A percentile compares a stretch with the other conserved stretches of the same genome.
Evolutionary conservation across 2,329 filamentous ascomycete species (phyloP).

Genomic region (Fusarium transvaalense): DNA sequence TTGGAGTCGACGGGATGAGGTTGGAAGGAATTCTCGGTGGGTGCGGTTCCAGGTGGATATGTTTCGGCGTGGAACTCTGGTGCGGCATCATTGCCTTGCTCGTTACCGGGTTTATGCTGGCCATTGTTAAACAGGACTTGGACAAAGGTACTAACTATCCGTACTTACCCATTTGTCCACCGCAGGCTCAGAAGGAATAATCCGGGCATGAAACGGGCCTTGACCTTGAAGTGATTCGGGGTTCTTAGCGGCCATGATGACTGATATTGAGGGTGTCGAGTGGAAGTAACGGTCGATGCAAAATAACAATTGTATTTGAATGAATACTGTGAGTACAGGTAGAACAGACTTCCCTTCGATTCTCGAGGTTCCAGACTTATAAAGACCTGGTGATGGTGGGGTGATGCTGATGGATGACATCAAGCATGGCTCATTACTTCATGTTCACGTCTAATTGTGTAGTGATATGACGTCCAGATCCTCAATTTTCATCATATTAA

Average conservation of each 20-base stretch:
- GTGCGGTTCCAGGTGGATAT: not conserved
- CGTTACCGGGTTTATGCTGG: conserved; percentile 2
- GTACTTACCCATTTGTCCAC: not conserved
- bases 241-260: not conserved
- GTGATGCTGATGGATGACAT: not conserved
- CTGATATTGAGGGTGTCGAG: not conserved
- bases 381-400: not conserved
- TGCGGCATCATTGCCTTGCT: not conserved
- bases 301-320: fast-evolving
- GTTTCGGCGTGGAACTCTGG: conserved; percentile 5
- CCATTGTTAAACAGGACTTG: fast-evolving
- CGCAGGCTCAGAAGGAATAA: not conserved
- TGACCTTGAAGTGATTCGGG: not conserved
- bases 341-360: not conserved
- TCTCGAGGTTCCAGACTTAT: not conserved
- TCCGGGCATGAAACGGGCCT: not conserved
- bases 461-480: not conserved
- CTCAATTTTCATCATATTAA: not conserved
- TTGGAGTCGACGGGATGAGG: not conserved
- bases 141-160: fast-evolving
- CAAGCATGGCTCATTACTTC: not conserved
- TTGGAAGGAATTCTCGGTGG: not conserved
- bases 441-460: not conserved
- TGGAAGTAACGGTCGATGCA: not conserved
- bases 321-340: not conserved